These are phyloP conservation scores for Cyathus striatus DNA, from an alignment of 768 basidiomycete species.

Conservation along the genomic window DNA sequence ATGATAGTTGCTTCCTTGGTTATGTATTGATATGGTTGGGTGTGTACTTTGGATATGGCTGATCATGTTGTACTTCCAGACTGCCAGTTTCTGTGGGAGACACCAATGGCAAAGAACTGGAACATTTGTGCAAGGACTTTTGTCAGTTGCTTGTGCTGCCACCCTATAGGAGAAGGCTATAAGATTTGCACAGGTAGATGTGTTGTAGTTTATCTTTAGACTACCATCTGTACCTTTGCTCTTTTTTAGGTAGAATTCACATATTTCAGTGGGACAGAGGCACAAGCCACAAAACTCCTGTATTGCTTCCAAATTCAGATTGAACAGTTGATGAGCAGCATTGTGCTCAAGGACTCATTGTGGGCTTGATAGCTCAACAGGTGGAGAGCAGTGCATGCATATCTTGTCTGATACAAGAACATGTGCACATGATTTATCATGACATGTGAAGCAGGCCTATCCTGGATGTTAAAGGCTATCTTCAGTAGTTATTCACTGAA, in stretches of 20 bases:
- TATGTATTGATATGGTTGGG: too few species aligned
- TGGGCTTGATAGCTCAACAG: conserved; percentile 8
- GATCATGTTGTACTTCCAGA: conserved; percentile 16
- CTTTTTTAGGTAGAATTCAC: conserved; percentile 15
- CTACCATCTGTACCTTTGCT: conserved; percentile 11
- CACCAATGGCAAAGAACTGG: conserved; percentile 16
- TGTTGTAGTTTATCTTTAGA: conserved; percentile 9
- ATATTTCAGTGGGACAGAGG: conserved; percentile 12
- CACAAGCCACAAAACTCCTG: conserved; percentile 19
- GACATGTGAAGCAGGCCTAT: conserved; percentile 15
- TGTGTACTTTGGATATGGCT: conserved; percentile 12
- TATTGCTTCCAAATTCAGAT: conserved; percentile 7
- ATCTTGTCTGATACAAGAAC: conserved; percentile 1
- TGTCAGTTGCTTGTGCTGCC: conserved; percentile 8
- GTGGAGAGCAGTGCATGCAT: conserved; percentile 9
- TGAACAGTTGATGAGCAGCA: conserved; percentile 19
- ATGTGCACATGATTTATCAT: conserved; percentile 4
- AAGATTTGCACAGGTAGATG: conserved; percentile 11
- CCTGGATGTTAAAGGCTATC: conserved; percentile 7
- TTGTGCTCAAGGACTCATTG: conserved; percentile 19
- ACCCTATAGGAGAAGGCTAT: conserved; percentile 11
- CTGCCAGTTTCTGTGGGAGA: conserved; percentile 6
- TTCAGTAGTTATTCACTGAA: background rate
- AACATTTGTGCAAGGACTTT: conserved; percentile 18
- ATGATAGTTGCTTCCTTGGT: too few species aligned